Evolutionary conservation across 345 rosid genomes (phyloP).

Genomic region (Isatis tinctoria): DNA sequence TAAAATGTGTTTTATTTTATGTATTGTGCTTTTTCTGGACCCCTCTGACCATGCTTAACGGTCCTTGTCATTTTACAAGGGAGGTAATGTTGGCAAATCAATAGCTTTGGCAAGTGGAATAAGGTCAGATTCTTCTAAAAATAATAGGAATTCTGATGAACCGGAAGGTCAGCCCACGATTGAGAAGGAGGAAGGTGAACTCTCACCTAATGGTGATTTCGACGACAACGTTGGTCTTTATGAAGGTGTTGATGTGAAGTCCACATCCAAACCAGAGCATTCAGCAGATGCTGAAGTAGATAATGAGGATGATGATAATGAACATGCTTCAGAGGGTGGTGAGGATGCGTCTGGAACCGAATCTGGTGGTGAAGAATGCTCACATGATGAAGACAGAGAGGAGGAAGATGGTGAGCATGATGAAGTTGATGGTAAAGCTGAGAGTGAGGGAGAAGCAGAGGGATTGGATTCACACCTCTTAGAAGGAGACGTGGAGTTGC

Average conservation of each 20-base stretch:
- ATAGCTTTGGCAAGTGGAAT: constrained; percentile 35
- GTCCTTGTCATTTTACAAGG: constrained; percentile 38
- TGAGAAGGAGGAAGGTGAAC: constrained; percentile 96
- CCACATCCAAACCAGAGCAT: constrained; percentile 39
- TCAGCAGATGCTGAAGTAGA: constrained; percentile 47
- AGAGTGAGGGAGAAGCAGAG: constrained; percentile 76
- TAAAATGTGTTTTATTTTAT: not conserved
- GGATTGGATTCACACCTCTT: constrained; percentile 53
- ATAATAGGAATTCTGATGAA: constrained; percentile 35
- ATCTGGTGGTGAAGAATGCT: constrained; percentile 85
- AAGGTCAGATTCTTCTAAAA: constrained; percentile 30
- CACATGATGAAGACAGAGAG: constrained; percentile 68
- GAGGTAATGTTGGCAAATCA: constrained; percentile 36
- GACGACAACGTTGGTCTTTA: constrained; percentile 59
- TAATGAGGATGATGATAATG: constrained; percentile 78
- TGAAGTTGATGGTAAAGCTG: constrained; percentile 76
- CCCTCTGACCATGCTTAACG: not conserved
- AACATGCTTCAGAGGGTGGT: constrained; percentile 69
- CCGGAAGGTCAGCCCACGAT: constrained; percentile 45
- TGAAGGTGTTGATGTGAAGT: constrained; percentile 43
- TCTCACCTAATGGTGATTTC: constrained; percentile 77
- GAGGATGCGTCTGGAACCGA: constrained; percentile 77
- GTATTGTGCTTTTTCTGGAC: not conserved
- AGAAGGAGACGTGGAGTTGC: constrained; percentile 43
- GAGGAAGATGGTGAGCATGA: constrained; percentile 73